These are phyloP conservation scores for Rhytidiadelphus loreus DNA, from an alignment of 225 moss, liverwort and hornwort species.

Conservation along the genomic window DNA sequence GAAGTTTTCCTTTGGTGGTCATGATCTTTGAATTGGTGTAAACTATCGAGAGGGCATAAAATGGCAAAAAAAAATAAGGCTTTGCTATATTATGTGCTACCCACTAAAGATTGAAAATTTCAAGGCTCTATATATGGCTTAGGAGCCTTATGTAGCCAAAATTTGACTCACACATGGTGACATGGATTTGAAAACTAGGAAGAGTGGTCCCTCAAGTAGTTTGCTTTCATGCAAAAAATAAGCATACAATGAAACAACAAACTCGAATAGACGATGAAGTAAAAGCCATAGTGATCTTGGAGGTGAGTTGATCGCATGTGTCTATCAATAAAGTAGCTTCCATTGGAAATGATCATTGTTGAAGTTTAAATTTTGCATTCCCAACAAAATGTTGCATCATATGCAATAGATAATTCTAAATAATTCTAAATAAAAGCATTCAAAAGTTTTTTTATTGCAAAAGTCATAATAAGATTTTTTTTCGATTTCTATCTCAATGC, in stretches of 20 bases:
- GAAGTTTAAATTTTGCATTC: not conserved
- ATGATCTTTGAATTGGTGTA: not conserved
- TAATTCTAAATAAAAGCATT: too few relatives aligned
- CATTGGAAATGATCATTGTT: not conserved
- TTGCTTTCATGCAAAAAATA: accelerated
- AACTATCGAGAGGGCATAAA: not conserved
- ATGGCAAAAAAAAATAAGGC: accelerated
- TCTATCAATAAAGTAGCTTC: accelerated
- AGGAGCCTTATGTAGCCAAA: accelerated
- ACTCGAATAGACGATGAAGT: accelerated
- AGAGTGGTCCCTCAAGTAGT: accelerated
- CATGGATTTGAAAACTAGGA: accelerated
- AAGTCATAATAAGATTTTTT: too few relatives aligned
- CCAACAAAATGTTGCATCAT: too few relatives aligned
- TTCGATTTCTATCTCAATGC: too few relatives aligned
- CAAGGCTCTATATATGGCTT: accelerated
- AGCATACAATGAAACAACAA: not conserved
- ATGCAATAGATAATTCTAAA: too few relatives aligned
- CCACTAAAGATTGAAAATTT: not conserved
- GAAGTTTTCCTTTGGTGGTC: not conserved
- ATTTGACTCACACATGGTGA: too few relatives aligned
- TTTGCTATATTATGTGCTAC: accelerated
- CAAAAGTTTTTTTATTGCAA: too few relatives aligned
- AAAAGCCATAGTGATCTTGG: not conserved
- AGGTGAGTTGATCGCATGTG: not conserved